Evolutionary conservation across 2,329 filamentous ascomycete species (phyloP).

Genomic region (Fusarium palustre): DNA sequence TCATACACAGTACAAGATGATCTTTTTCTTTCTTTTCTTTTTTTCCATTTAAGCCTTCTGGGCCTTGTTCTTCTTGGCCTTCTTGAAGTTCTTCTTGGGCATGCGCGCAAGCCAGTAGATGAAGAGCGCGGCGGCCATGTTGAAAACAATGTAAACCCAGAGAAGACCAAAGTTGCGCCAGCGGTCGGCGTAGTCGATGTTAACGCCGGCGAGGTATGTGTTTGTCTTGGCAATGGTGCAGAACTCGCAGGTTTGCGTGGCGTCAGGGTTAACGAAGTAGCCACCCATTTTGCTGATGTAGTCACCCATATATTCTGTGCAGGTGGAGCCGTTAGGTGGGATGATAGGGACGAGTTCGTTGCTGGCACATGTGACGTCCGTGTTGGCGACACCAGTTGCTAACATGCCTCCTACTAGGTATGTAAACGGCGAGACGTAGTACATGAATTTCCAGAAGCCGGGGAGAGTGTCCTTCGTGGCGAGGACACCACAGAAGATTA

Average conservation of each 20-base stretch:
- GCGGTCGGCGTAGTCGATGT: conserved; percentile 66
- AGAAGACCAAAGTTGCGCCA: conserved; percentile 78
- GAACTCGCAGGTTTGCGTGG: conserved; percentile 67
- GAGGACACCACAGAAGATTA: conserved; percentile 54
- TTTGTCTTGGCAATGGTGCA: conserved; percentile 67
- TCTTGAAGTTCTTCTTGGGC: conserved; percentile 55
- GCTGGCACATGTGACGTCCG: conserved; percentile 71
- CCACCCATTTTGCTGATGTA: conserved; percentile 66
- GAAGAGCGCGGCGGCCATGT: conserved; percentile 65
- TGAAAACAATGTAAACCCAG: conserved; percentile 70
- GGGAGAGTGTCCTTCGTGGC: conserved; percentile 62
- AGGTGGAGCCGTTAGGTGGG: conserved; percentile 68
- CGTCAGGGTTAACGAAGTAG: conserved; percentile 62
- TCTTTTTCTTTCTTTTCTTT: neutral
- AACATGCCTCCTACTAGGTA: conserved; percentile 83
- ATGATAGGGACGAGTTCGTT: conserved; percentile 77
- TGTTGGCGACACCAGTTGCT: conserved; percentile 76
- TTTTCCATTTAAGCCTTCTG: conserved; percentile 7
- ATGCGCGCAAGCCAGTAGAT: conserved; percentile 68
- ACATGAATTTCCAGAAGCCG: conserved; percentile 61
- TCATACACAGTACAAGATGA: conserved; percentile 14
- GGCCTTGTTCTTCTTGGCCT: conserved; percentile 50
- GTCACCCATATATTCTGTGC: conserved; percentile 66
- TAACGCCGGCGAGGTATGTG: conserved; percentile 60
- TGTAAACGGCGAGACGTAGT: conserved; percentile 83